Base-by-base conservation (phyloP, 495 filamentous ascomycete species). In the Aspergillus indologenus region DNA sequence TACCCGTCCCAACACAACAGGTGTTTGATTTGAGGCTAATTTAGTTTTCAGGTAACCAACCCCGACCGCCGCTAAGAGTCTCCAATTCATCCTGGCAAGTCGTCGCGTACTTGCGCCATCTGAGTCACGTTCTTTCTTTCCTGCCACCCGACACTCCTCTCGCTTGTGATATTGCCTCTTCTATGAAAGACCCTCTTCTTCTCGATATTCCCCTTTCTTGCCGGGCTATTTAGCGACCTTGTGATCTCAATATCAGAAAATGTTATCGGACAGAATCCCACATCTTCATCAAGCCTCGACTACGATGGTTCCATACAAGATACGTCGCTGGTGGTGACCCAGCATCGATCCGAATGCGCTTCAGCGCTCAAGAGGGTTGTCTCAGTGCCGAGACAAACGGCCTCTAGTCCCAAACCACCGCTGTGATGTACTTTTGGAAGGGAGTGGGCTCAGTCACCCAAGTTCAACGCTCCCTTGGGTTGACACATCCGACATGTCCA, bases 21-120 rank as follows among this genome's bases (percentile, higher is more conserved):
- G 11, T 40, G 7, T 8, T 2, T 29, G 24, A 50, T 19, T 11
- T 20, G 3, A 2, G 19, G 52, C 47, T 60, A 18, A 62, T 24
- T 18, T 51, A 18, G 51, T 60, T 22, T 7, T 11, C 53, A 81
- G 78, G 78, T 82, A 45, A 81, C 77, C 18, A 82, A 82, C 59
- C 80, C 79, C 18, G 79, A 82, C 63, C 68, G 65, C 18, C 63
- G 63, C 53, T 75, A 69, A 53, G 44, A 34, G 47, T 12, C 0
- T 7, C n/a, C 44, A 14, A 42, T 14, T 21, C 21, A 53, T 40
- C 1, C 21, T 22, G 15, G 31, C 19, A 53, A 26, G 43, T 31
- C 44, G 45, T 40, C 12, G 24, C 18, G n/a, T 60, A 56, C 20
- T 19, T 17, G 49, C 52, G 34, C 57, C 58, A 56, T 53, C 55